Conservation (phyloP, 176 grass and related monocot genomes). For the Chloris gayana region DNA sequence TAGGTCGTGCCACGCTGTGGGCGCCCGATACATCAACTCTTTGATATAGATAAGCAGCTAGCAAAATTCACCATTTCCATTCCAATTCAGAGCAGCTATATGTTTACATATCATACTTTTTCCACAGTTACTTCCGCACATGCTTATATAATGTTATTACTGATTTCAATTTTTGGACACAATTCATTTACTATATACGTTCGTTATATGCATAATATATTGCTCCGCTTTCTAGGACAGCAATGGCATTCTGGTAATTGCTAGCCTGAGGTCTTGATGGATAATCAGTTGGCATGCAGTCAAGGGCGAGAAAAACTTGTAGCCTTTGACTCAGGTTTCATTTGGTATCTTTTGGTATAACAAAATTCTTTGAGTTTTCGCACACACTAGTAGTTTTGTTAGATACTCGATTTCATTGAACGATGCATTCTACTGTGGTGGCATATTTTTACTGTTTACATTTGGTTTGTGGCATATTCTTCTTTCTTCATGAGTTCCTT, state of each 20-base stretch:
- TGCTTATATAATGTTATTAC: not conserved
- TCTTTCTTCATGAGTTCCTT: no score
- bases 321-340: no score
- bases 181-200: not conserved
- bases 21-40: not conserved
- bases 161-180: not conserved
- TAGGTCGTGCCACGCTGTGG: conserved; percentile 2
- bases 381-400: no score
- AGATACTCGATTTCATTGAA: no score
- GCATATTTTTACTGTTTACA: no score
- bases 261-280: not conserved
- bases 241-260: not conserved
- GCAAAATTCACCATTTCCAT: no score
- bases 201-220: no score
- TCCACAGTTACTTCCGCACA: not conserved
- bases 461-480: no score
- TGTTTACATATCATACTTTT: not conserved
- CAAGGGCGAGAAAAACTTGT: not conserved
- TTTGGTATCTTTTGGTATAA: no score
- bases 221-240: no score
- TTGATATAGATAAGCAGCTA: not conserved
- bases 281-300: not conserved
- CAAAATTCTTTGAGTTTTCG: no score
- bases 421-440: no score
- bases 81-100: not conserved